Base-by-base conservation (phyloP, 208 protist species). In the Crithidia thermophila region DNA sequence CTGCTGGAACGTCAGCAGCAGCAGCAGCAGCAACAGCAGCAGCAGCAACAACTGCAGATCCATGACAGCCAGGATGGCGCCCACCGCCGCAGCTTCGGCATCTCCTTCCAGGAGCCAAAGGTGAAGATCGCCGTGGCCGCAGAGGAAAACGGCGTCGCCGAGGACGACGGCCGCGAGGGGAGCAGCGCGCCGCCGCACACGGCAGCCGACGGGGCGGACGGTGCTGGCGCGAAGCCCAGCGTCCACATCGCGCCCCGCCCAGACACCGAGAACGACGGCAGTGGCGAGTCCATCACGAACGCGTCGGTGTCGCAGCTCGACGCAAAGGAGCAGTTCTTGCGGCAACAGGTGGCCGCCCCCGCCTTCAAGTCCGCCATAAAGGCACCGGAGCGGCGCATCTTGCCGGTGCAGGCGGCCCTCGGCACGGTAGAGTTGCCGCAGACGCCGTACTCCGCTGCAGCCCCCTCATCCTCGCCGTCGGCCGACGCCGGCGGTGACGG, bases 371-470 rank as follows among this genome's bases (percentile, higher is more conserved):
- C 85, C 21, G 85, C 82, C 28, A 47, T 91, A 4, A 91, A 91
- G 73, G 42, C 64, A 27, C 66, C 77, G 37, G 79, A 79, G 52
- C 60, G 79, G 34, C 77, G 65, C n/a, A 43, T 72, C 6, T 74
- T 88, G 13, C 79, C 76, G 13, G 50, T 66, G 5, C 53, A 82
- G 21, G 49, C 49, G 13, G 63, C 84, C 31, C 69, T 93, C 25
- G 84, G 81, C 25, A 89, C 80, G 0, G 70, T 93, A 28, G 87
- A 83, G 62, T 76, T 93, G 42, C 84, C 81, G 33, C 77, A 82
- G 49, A 43, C 55, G 3, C 87, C 87, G 6, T 79, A 82, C 37
- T 55, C 76, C 5, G 62, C 77, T 39, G 62, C 59, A 21, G 37
- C 52, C 11, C 57, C 69, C 10, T 65, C 58, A 25, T 53, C 52